phyloP scores from a whole-genome alignment of 2,329 filamentous ascomycete genomes.

The Talaromyces sp. region DNA sequence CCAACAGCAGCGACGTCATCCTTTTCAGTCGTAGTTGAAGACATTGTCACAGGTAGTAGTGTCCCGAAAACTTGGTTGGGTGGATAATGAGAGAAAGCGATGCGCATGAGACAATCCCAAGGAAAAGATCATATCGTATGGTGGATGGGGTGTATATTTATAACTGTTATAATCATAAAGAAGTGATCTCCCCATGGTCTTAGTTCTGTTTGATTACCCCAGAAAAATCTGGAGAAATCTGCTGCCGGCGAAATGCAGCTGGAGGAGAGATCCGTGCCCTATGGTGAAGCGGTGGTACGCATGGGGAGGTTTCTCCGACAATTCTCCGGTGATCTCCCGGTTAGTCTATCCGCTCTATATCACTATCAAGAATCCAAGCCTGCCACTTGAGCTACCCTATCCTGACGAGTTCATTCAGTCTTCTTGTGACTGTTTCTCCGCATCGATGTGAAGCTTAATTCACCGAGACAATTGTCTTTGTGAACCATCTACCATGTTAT shows the following conservation, averaged over 20 bases:
- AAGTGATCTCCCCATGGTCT: background rate
- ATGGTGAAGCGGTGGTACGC: no score
- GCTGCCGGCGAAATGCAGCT: no score
- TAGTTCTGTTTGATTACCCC: background rate
- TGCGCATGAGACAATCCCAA: background rate
- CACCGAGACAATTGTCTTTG: constrained; percentile 22
- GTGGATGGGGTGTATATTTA: background rate
- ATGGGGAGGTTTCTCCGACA: background rate
- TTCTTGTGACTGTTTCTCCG: background rate
- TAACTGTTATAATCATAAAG: background rate
- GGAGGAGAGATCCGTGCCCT: no score
- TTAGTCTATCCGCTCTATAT: background rate
- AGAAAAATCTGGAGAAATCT: background rate
- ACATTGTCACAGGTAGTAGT: background rate
- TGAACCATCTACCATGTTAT: constrained; percentile 43
- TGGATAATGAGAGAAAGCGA: background rate
- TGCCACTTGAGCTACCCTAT: no score
- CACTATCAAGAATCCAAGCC: no score
- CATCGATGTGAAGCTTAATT: background rate
- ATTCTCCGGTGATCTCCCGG: background rate
- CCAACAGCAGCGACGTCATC: background rate
- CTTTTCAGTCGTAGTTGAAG: background rate
- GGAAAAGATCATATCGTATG: background rate
- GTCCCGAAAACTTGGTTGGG: background rate
- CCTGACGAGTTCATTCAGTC: background rate